Conservation (phyloP, 805 yeast genomes). For the Candida piceae region DNA sequence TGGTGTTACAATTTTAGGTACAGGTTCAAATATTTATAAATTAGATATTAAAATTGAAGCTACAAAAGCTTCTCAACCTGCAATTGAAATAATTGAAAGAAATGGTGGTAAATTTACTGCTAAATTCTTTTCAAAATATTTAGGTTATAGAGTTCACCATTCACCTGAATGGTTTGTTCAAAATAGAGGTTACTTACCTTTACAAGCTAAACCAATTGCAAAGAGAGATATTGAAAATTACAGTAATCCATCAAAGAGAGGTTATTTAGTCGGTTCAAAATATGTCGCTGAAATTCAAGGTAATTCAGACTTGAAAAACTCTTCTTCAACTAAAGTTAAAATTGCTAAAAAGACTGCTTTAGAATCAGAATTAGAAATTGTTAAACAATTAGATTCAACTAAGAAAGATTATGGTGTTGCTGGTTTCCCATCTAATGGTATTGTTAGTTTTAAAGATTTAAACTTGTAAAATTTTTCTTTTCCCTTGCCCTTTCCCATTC, state of each 20-base stretch:
- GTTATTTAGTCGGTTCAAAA: conserved; percentile 51
- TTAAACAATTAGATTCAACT: conserved; percentile 10
- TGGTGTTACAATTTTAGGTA: conserved; percentile 79
- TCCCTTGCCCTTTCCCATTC: background rate
- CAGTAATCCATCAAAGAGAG: conserved; percentile 64
- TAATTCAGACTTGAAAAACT: conserved; percentile 2
- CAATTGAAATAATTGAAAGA: conserved; percentile 66
- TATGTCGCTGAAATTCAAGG: conserved; percentile 29
- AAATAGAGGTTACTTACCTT: conserved; percentile 75
- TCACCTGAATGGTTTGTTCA: conserved; percentile 65
- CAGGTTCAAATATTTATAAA: conserved; percentile 46
- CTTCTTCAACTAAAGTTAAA: conserved; percentile 6
- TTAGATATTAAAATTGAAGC: conserved; percentile 76
- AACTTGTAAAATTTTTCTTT: conserved; percentile 6
- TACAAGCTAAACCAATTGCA: conserved; percentile 79
- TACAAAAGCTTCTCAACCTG: conserved; percentile 69
- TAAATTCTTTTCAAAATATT: conserved; percentile 53
- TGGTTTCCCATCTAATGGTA: conserved; percentile 20
- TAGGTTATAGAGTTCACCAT: conserved; percentile 71
- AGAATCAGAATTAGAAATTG: conserved; percentile 11
- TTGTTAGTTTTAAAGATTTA: conserved; percentile 23
- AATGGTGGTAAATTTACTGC: conserved; percentile 75
- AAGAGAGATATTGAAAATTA: conserved; percentile 78
- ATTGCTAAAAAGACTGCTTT: conserved; percentile 19
- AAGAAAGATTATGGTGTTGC: conserved; percentile 11